These are phyloP conservation scores for Anisodus acutangulus DNA, from an alignment of 257 asterid species.

Conservation along the genomic window DNA sequence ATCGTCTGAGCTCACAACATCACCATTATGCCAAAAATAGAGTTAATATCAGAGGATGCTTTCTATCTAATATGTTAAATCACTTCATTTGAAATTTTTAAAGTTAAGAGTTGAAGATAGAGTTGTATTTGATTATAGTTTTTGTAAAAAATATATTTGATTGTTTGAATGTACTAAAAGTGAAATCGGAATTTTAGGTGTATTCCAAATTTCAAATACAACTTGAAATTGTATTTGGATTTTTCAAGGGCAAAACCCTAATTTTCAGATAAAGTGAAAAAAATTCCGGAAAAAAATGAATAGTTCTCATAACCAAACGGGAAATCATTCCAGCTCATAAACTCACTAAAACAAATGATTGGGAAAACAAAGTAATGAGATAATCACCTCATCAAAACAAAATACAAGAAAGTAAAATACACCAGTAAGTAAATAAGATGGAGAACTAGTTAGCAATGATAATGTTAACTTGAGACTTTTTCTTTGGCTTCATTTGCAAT, in stretches of 20 bases:
- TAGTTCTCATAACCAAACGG: background rate
- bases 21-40: background rate
- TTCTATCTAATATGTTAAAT: background rate
- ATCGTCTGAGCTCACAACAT: background rate
- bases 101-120: no score
- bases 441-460: background rate
- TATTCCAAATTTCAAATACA: no score
- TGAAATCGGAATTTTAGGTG: no score
- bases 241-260: no score
- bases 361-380: background rate
- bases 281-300: no score
- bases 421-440: no score
- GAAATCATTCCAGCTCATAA: background rate
- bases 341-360: background rate
- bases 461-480: background rate
- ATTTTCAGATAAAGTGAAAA: no score
- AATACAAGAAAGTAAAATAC: background rate
- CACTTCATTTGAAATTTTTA: no score
- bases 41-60: background rate
- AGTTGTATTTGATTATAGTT: no score
- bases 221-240: no score
- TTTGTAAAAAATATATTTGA: no score
- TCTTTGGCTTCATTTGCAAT: constrained; percentile 57
- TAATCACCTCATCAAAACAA: background rate
- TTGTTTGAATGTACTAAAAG: no score